Base-by-base conservation (phyloP, 345 rosid genomes). In the Kernera saxatilis region DNA sequence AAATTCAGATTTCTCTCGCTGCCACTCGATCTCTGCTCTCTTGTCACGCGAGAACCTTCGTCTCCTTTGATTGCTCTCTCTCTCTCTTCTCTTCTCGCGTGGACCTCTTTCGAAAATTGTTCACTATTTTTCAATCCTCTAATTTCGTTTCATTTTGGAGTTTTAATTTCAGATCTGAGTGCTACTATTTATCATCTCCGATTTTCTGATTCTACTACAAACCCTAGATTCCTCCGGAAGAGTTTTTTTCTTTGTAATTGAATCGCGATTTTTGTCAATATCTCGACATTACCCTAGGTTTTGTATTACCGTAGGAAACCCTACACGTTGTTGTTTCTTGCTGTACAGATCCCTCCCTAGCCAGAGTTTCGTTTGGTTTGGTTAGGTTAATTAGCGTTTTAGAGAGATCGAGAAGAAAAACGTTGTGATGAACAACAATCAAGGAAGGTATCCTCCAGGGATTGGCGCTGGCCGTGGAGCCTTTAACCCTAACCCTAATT, bases 361-460 rank as follows among this genome's bases (percentile, higher is more conserved):
- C 39, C 69, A 75, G 80, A 72, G 54, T 49, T 67, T 78, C 58
- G 59, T n/a, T 57, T 26, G 17, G 32, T 29, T 29, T 29, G 6
- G 7, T 54, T 32, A 27, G 36, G 37, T 15, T 29, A 7, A 53
- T 43, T 67, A 66, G 77, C 53, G 43, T 35, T 45, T 64, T 55
- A 44, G 59, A 50, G 59, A 50, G 36, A 57, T 70, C 29, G 50
- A 29, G 41, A 35, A 35, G 56, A 32, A 30, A 3, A 13, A 29
- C 8, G 18, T 68, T 64, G 83, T 81, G 75, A 77, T 59, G 86
- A 84, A 85, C 82, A 67, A 22, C 69, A 46, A 50, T 74, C 83
- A 91, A 82, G 87, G 79, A 53, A 84, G 92, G 71, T 87, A 87
- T 77, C 86, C 87, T 25, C 87, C 92, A 3, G 91, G 85, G 55